Conservation (phyloP, 495 filamentous ascomycete genomes). For the Jackrogersella minutella region DNA sequence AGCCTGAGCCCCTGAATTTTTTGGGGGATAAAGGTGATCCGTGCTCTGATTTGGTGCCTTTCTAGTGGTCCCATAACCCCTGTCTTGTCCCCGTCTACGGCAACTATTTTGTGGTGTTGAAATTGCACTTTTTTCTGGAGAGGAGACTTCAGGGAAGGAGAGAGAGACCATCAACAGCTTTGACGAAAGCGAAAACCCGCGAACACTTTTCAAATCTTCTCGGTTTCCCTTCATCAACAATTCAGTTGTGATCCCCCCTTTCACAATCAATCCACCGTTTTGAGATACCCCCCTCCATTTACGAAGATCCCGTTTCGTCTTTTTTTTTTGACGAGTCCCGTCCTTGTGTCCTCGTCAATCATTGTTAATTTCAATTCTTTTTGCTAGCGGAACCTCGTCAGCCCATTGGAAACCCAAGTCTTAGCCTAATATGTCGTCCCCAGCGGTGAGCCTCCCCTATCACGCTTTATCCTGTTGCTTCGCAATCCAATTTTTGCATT, state of each 20-base stretch:
- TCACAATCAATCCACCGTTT: constrained; percentile 22
- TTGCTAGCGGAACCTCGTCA: constrained; percentile 35
- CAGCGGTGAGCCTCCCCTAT: constrained; percentile 50
- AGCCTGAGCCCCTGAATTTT: constrained; percentile 37
- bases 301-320: constrained; percentile 41
- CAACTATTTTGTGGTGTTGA: constrained; percentile 38
- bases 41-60: constrained; percentile 41
- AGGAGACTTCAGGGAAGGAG: constrained; percentile 14
- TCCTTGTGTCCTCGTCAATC: constrained; percentile 27
- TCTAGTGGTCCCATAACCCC: constrained; percentile 35
- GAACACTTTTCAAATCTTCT: constrained; percentile 36
- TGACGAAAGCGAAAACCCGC: constrained; percentile 30
- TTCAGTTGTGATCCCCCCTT: constrained; percentile 27
- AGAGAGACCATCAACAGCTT: constrained; percentile 14
- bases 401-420: constrained; percentile 35
- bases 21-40: constrained; percentile 27
- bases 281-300: constrained; percentile 41
- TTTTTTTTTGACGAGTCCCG: constrained; percentile 31
- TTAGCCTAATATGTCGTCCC: constrained; percentile 52
- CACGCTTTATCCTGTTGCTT: constrained; percentile 37
- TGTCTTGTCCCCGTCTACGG: constrained; percentile 30
- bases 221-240: constrained; percentile 34
- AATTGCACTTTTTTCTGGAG: constrained; percentile 41
- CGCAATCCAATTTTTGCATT: constrained; percentile 15
- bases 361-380: constrained; percentile 41